phyloP scores from a whole-genome alignment of 2,329 filamentous ascomycete species.

The Xylaria sp. region DNA sequence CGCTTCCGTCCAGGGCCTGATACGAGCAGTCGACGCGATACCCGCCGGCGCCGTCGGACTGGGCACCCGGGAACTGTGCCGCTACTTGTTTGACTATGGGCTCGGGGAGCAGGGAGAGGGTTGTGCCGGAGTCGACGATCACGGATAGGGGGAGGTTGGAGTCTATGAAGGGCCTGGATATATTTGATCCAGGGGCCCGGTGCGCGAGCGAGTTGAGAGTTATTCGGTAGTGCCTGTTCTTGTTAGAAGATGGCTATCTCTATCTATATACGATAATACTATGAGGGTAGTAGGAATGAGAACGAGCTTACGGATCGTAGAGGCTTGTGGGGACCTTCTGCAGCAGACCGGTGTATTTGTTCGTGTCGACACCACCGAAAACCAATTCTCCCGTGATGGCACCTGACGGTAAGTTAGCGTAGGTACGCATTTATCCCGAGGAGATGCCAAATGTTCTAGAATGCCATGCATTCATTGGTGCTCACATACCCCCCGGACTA shows the following conservation, averaged over 20 bases:
- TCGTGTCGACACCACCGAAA: slow-evolving; percentile 65
- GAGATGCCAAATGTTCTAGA: not conserved
- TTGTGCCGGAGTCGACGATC: slow-evolving; percentile 65
- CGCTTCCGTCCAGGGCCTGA: slow-evolving; percentile 52
- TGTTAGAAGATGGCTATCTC: slow-evolving; percentile 7
- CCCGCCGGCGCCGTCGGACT: slow-evolving; percentile 55
- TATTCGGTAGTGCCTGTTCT: slow-evolving; percentile 47
- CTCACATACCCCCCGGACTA: slow-evolving; percentile 43
- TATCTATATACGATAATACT: slow-evolving; percentile 42
- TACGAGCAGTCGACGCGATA: slow-evolving; percentile 59
- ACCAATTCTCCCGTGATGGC: slow-evolving; percentile 61
- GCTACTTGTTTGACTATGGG: slow-evolving; percentile 57
- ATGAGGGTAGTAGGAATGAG: slow-evolving; percentile 34
- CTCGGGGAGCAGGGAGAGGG: slow-evolving; percentile 60
- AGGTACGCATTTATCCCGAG: not conserved
- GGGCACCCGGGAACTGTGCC: slow-evolving; percentile 55
- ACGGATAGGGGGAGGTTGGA: slow-evolving; percentile 53
- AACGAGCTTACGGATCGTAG: slow-evolving; percentile 47
- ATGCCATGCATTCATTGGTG: not conserved
- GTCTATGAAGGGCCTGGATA: slow-evolving; percentile 34
- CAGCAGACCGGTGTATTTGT: slow-evolving; percentile 62
- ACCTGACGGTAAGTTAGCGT: slow-evolving; percentile 42
- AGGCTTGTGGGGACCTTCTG: slow-evolving; percentile 57
- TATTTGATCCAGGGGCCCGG: slow-evolving; percentile 33
- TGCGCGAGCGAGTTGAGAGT: slow-evolving; percentile 43